phyloP scores from a whole-genome alignment of 257 asterid species.

The Paraleonurus japonicus region DNA sequence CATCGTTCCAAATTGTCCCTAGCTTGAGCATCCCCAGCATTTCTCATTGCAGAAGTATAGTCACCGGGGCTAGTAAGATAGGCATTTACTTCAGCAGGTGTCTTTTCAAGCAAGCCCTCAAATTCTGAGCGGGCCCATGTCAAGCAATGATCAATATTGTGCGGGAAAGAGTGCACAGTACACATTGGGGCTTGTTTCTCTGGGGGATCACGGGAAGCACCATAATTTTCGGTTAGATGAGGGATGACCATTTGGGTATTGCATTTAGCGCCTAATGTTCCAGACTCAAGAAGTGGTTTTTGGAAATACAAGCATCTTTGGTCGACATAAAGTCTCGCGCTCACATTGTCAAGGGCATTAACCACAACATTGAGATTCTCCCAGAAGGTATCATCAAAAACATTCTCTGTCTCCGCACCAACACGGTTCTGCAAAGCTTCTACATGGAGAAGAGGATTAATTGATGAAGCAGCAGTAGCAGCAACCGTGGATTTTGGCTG shows the following conservation, averaged over 20 bases:
- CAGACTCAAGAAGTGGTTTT: conserved; percentile 94
- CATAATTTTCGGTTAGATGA: conserved; percentile 90
- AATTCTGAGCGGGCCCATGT: conserved; percentile 97
- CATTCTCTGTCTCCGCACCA: conserved; percentile 83
- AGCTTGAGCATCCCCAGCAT: conserved; percentile 96
- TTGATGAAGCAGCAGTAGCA: conserved; percentile 74
- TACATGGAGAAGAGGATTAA: conserved; percentile 56
- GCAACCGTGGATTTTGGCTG: conserved; percentile 95
- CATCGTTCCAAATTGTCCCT: conserved; percentile 84
- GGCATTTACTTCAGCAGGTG: conserved; percentile 88
- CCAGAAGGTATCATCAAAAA: conserved; percentile 84
- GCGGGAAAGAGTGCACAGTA: conserved; percentile 92
- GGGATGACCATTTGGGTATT: conserved; percentile 94
- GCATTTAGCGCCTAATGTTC: conserved; percentile 95
- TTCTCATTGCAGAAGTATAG: conserved; percentile 64
- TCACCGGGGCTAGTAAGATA: conserved; percentile 71
- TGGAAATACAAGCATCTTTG: conserved; percentile 93
- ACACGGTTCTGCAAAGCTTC: conserved; percentile 96
- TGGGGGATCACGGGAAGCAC: conserved; percentile 95
- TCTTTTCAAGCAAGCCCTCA: conserved; percentile 91
- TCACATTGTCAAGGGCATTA: conserved; percentile 94
- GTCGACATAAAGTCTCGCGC: conserved; percentile 92
- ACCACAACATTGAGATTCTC: conserved; percentile 73
- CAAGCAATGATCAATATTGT: conserved; percentile 91
- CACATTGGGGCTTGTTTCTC: conserved; percentile 99